Percentiles rank a stretch among this genome's conserved stretches.
phyloP scores from a whole-genome alignment of 345 rosid genomes.

The sweet orange (Citrus sinensis) region DVS_A1.0 CM039166.1:13874001-13874500 shows the following conservation, averaged over 20 bases:
- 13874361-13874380: background rate
- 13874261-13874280: conserved; percentile 23
- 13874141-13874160: background rate
- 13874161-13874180: background rate
- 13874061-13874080: background rate
- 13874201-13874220: conserved; percentile 8
- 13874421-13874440: background rate
- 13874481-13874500: too few species aligned
- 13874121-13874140: background rate
- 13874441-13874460: background rate
- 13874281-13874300: conserved; percentile 3
- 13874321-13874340: conserved; percentile 22
- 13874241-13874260: conserved; percentile 30
- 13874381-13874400: background rate
- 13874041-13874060: background rate
- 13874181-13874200: conserved; percentile 7
- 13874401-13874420: background rate
- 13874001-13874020: background rate
- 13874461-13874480: conserved; percentile 1
- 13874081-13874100: background rate
- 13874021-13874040: background rate
- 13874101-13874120: background rate
- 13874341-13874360: background rate
- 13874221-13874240: background rate
- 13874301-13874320: background rate